Evolutionary conservation across 805 yeast genomes (phyloP), one percentile per base, ranked within the genome.

Genomic region (Suhomyces prunicola): DNA sequence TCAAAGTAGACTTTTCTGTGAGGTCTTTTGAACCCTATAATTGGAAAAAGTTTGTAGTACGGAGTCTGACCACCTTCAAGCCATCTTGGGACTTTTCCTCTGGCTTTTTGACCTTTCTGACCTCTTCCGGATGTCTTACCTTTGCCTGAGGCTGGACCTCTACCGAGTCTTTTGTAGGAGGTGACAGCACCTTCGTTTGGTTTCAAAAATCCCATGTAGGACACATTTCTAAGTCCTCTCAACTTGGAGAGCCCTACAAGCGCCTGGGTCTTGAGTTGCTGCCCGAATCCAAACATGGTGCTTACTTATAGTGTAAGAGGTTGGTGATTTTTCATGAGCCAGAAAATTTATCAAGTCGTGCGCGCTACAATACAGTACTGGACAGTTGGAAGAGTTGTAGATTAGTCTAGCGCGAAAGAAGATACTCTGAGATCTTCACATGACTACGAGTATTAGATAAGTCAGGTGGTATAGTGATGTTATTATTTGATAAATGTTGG

Each of bases 41-140:
- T 93, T 60, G 97, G 96, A 71, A 90, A 85, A 60, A 88, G 74
- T 70, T 88, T 82, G 70, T 84, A 84, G 66, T 87, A 84, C 24
- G 97, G 98, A 1, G 98, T 94, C 69, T 94, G 99, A 68, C 99
- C 98, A 83, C 99, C 99, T 77, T 94, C 99, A 68, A 93, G 90
- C 93, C 96, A 90, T 54, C 87, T 83, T 52, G 91, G 93, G 29
- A 93, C 93, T 42, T 86, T 82, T 39, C 93, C 88, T 73, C 98
- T 84, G 9, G 98, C 97, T 74, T 93, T 93, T 70, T 93, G 98
- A 83, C 99, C 99, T 75, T 94, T 94, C 65, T 90, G 96, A 78
- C 99, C 99, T 70, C 98, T 82, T 47, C 97, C 96, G 6, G 97
- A 84, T 3, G 98, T 94, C 72, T 93, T 92, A 76, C 99, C 99